Percentiles rank a stretch among this genome's conserved stretches.
These are phyloP conservation scores for Colletotrichum euphorbiae DNA, from an alignment of 2,329 filamentous ascomycete genomes.

Conservation along the genomic window DNA sequence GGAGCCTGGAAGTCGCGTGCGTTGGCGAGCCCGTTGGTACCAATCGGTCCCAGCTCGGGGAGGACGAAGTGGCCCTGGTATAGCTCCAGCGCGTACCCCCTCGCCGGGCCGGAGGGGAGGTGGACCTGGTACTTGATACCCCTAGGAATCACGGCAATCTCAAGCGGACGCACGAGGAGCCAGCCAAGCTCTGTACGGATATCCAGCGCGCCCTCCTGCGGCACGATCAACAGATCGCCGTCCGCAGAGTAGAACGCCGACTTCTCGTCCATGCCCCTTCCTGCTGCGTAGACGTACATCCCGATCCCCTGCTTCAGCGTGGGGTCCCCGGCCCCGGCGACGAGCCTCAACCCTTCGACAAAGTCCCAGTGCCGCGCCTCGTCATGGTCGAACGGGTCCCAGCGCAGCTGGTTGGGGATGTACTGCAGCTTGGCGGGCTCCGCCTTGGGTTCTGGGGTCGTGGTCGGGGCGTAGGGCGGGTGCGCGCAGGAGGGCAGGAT, in stretches of 20 bases:
- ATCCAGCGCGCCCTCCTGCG: constrained; percentile 79
- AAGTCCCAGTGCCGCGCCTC: constrained; percentile 65
- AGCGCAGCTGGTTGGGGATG: constrained; percentile 84
- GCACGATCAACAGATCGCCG: constrained; percentile 81
- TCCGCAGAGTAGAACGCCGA: constrained; percentile 88
- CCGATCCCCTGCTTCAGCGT: constrained; percentile 83
- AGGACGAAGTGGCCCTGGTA: constrained; percentile 79
- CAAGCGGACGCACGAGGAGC: constrained; percentile 80
- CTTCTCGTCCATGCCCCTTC: constrained; percentile 79
- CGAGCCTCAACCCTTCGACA: constrained; percentile 70
- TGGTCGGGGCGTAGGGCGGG: constrained; percentile 63
- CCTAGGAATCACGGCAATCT: constrained; percentile 81
- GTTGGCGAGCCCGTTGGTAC: constrained; percentile 80
- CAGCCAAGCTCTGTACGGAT: constrained; percentile 82
- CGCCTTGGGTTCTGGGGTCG: constrained; percentile 42
- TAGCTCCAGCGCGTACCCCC: constrained; percentile 81
- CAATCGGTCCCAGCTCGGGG: constrained; percentile 79
- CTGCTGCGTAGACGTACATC: constrained; percentile 84
- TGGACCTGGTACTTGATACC: constrained; percentile 79
- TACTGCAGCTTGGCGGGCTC: constrained; percentile 68
- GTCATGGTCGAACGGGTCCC: constrained; percentile 81
- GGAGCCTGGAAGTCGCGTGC: constrained; percentile 81
- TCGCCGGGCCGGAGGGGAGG: constrained; percentile 69
- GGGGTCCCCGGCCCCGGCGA: constrained; percentile 84
- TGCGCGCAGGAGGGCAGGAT: constrained; percentile 74